Evolutionary conservation across 2,329 filamentous ascomycete species (phyloP), one percentile per base, ranked within the genome.

Genomic region (Ceratocystis ficicola): DNA sequence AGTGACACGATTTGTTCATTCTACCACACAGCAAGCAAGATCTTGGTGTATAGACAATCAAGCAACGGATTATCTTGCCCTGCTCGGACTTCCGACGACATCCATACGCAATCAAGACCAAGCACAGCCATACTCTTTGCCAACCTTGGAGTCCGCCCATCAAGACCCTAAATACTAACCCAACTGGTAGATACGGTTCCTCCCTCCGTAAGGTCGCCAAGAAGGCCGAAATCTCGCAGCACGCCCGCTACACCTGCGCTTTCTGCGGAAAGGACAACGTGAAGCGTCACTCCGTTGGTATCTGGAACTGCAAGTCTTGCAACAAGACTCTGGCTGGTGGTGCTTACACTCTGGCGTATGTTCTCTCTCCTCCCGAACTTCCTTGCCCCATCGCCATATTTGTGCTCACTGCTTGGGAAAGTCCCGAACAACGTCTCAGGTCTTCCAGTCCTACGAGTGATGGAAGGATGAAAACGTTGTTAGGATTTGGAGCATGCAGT

Each of bases 151-250:
- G 55, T 44, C 50, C 8, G 61, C 22, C 28, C 20, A 63, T 25
- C 8, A 17, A 63, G 28, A 36, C 44, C 3, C 22, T 15, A 66
- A 64, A 68, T 70, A 73, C 74, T 75, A 71, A 73, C 68, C 32
- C 44, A 12, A n/a, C 52, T 52, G 69, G 69, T 73, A 93, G 90
- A 86, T 95, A 95, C 81, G 94, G 93, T 92, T 93, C 94, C 78
- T 97, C 94, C 76, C 90, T 97, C 81, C 90, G 92, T 82, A 97
- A 97, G 86, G 92, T 78, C 74, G 77, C 78, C 77, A 97, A 97
- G 90, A 96, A 96, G 89, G 96, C 96, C 88, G 94, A 97, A 88
- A 89, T 97, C 79, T 89, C 90, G 75, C 94, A 97, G 81, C 94
- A 99, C 85, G 90, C 91, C 82, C 88, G 88, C 79, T 97, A 96